Evolutionary conservation across 495 filamentous ascomycete genomes (phyloP).

Genomic region (Amorphotheca resinae): DNA sequence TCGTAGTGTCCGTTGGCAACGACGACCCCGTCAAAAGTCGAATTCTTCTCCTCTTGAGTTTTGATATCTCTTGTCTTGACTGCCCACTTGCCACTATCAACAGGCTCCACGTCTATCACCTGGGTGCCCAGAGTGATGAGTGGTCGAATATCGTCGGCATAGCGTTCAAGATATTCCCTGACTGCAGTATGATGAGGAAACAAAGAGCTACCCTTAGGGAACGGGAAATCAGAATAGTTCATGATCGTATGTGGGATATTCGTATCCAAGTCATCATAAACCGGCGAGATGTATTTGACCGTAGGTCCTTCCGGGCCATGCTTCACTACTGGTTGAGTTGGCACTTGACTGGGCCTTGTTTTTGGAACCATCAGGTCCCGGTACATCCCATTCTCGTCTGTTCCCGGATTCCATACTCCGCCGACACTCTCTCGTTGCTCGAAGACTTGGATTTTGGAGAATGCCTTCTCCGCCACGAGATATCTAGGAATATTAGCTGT

Average conservation of each 20-base stretch:
- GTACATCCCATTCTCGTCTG: conserved; percentile 13
- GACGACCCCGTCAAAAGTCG: conserved; percentile 65
- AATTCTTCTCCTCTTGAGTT: conserved; percentile 26
- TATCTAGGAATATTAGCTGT: no score
- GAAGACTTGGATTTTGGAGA: conserved; percentile 60
- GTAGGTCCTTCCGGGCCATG: conserved; percentile 23
- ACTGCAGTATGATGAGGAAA: conserved; percentile 61
- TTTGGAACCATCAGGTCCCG: conserved; percentile 10
- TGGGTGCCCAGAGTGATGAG: conserved; percentile 15
- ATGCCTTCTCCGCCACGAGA: conserved; percentile 57
- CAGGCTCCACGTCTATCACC: conserved; percentile 10
- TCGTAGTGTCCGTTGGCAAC: conserved; percentile 77
- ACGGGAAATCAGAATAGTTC: conserved; percentile 60
- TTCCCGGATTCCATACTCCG: conserved; percentile 73
- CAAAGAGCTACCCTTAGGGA: conserved; percentile 46
- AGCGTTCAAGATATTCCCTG: conserved; percentile 59
- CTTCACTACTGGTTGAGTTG: conserved; percentile 31
- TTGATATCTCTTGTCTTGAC: conserved; percentile 40
- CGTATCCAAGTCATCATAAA: conserved; percentile 72
- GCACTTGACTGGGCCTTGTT: conserved; percentile 14
- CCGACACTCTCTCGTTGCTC: conserved; percentile 67
- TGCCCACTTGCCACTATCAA: conserved; percentile 28
- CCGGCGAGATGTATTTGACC: conserved; percentile 51
- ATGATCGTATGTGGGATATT: conserved; percentile 81
- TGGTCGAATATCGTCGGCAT: conserved; percentile 33